Base-by-base conservation (phyloP, 2,329 filamentous ascomycete species). In the Arthrobotrys sphaeroides region DNA sequence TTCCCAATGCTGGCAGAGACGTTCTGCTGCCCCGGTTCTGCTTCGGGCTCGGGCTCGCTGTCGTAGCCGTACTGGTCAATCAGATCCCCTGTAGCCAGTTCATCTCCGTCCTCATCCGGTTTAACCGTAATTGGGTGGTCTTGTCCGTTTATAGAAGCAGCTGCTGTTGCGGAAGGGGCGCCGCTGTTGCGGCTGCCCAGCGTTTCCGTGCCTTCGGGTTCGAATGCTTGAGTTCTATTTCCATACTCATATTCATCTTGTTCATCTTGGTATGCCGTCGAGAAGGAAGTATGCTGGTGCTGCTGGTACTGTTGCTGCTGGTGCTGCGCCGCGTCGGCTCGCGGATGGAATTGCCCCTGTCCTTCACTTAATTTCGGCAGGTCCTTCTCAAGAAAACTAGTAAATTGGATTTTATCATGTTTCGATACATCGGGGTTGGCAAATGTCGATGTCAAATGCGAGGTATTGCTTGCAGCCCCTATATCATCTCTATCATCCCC, bases 101-200 rank as follows among this genome's bases (percentile, higher is more conserved):
- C 60, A 68, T 74, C 70, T 74, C 62, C 70, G 62, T 74, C 70
- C 51, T 74, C 70, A 74, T 74, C 62, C 70, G 70, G 70, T 62
- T 68, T 67, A 74, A 62, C 53, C 57, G 55, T 74, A 68, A 68
- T 67, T 68, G 53, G 33, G 51, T 36, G 31, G 45, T 22, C 36
- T 33, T 74, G 53, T 59, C 69, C 51, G 24, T 61, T 66, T 73
- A 55, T 55, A 70, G 66, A 40, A 70, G 53, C 62, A 62, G 55
- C 43, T n/a, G 64, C 18, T 36, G 57, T 51, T 31, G 67, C 33
- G 40, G 47, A 43, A 51, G 47, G 36, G 59, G 40, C 49, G 47
- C 45, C 12, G 38, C 40, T 38, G 22, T 36, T 33, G 51, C 51
- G 28, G 38, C 9, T 13, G 36, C 33, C 47, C 18, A 18, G 24